A percentile compares a stretch with the other conserved stretches of the same genome.
Conservation (phyloP, 2,329 filamentous ascomycete species). For the Alternaria sp. region DNA sequence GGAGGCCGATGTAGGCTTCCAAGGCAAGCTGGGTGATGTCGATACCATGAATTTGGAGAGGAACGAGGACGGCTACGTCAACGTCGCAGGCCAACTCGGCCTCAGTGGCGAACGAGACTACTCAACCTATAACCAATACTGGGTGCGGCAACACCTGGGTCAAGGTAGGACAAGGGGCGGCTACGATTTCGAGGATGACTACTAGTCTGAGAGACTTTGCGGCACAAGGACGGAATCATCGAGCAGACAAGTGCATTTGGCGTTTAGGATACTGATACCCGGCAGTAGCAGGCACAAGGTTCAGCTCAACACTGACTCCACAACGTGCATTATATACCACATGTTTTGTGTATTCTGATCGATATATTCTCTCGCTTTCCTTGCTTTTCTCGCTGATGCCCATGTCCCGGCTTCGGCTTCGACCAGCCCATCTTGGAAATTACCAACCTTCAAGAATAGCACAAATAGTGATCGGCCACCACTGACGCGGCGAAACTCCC, state of each 20-base stretch:
- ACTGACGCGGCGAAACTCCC: not conserved
- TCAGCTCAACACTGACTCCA: not conserved
- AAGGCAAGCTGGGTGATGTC: conserved; percentile 50
- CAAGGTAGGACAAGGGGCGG: conserved; percentile 8
- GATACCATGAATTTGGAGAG: conserved; percentile 55
- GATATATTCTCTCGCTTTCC: not conserved
- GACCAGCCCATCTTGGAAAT: not conserved
- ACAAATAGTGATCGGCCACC: not conserved
- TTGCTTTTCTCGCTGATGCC: not conserved
- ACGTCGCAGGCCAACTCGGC: conserved; percentile 69
- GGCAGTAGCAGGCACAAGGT: not conserved
- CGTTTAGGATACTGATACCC: conserved; percentile 9
- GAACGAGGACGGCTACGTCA: conserved; percentile 67
- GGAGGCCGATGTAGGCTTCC: conserved; percentile 56
- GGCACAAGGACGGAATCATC: not conserved
- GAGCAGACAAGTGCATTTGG: not conserved
- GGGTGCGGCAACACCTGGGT: conserved; percentile 30
- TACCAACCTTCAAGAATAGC: not conserved
- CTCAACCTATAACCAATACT: conserved; percentile 39
- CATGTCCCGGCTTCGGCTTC: not conserved
- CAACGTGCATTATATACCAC: not conserved
- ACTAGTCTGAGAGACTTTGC: not conserved
- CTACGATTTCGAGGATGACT: conserved; percentile 4
- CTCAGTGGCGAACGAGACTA: conserved; percentile 59
- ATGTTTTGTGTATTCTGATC: not conserved